Percentiles rank a stretch among this genome's conserved stretches.
phyloP scores from a whole-genome alignment of 73 alveolate species.

The Paramecium sonneborni region DNA sequence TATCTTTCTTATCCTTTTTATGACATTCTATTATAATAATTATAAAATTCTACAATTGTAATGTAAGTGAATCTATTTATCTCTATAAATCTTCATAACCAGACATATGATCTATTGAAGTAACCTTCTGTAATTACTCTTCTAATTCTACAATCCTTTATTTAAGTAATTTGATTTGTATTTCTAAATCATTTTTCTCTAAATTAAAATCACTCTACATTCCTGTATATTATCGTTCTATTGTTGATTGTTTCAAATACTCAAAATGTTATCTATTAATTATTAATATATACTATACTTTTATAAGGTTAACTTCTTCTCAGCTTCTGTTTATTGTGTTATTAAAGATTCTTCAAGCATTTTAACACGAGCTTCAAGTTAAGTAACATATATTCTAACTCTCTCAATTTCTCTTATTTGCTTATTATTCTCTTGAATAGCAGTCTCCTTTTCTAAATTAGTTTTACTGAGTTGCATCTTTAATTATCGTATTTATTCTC shows the following conservation, averaged over 20 bases:
- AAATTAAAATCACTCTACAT: slow-evolving; percentile 6
- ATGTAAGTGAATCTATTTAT: not conserved
- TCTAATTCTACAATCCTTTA: not conserved
- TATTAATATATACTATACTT: not conserved
- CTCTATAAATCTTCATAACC: slow-evolving; percentile 14
- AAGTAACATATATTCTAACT: not conserved
- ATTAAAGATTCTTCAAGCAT: slow-evolving; percentile 30
- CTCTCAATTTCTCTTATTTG: not conserved
- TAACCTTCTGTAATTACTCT: not conserved
- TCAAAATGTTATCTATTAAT: not conserved
- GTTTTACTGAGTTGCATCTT: slow-evolving; percentile 39
- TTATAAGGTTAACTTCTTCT: not conserved
- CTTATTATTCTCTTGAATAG: not conserved
- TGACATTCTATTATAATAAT: not conserved
- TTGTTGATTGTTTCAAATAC: not conserved
- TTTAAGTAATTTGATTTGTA: not conserved
- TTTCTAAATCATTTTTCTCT: not conserved
- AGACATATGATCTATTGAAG: slow-evolving; percentile 22
- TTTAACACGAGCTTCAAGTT: not conserved
- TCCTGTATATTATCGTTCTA: not conserved
- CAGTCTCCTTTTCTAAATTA: not conserved
- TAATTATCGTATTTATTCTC: not conserved
- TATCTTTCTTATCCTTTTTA: not conserved
- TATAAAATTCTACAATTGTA: not conserved
- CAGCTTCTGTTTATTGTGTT: not conserved